Conservation (phyloP, 2,329 filamentous ascomycete species). For the Helotiales sp. region DNA sequence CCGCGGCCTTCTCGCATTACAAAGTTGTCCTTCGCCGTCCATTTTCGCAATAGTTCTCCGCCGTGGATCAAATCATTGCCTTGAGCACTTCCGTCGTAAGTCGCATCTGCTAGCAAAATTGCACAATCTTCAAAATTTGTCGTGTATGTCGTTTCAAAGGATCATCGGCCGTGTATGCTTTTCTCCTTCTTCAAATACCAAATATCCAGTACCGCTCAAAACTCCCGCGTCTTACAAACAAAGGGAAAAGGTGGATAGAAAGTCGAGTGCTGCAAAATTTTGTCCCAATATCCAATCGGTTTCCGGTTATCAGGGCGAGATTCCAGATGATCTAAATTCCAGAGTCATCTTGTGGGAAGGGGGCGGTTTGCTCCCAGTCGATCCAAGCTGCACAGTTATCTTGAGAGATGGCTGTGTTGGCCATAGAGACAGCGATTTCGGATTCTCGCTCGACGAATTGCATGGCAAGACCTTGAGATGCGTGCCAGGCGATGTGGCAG, state of each 20-base stretch:
- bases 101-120: no score
- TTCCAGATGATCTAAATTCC: slow-evolving; percentile 22
- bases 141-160: neutral
- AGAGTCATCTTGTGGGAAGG: slow-evolving; percentile 29
- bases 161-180: neutral
- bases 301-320: neutral
- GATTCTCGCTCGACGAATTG: slow-evolving; percentile 47
- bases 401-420: slow-evolving; percentile 15
- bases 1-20: no score
- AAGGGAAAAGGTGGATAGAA: neutral
- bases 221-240: no score
- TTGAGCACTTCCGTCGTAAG: no score
- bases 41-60: no score
- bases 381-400: slow-evolving; percentile 28
- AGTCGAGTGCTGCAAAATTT: neutral
- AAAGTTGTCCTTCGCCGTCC: no score
- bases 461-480: slow-evolving; percentile 51
- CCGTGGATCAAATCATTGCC: no score
- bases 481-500: slow-evolving; percentile 51
- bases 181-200: neutral
- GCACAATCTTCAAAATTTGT: neutral
- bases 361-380: slow-evolving; percentile 15
- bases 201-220: neutral
- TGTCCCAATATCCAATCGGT: no score
- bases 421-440: slow-evolving; percentile 23